These are phyloP conservation scores for Candida tropicalis DNA, from an alignment of 1,139 yeast genomes.

Conservation along the genomic window DNA sequence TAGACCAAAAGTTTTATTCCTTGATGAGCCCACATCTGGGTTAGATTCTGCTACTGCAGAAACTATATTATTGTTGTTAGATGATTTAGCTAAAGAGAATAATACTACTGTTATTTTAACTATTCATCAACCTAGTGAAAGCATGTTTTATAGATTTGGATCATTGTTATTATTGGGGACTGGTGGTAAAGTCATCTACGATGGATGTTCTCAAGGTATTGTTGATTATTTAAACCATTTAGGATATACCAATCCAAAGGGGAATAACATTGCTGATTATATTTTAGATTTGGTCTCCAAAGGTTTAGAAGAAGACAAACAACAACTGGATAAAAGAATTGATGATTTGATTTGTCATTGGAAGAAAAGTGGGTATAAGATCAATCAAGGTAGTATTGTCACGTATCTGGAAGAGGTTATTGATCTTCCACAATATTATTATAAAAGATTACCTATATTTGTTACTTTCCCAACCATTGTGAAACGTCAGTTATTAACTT, in stretches of 20 bases:
- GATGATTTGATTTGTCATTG: conserved; percentile 40
- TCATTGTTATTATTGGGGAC: conserved; percentile 66
- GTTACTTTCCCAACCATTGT: conserved; percentile 33
- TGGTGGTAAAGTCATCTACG: conserved; percentile 70
- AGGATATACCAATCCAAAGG: conserved; percentile 58
- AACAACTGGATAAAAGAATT: conserved; percentile 32
- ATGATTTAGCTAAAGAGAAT: conserved; percentile 53
- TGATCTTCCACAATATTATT: conserved; percentile 24
- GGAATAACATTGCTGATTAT: conserved; percentile 72
- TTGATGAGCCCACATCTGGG: conserved; percentile 92
- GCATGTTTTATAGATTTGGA: conserved; percentile 64
- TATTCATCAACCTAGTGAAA: conserved; percentile 82
- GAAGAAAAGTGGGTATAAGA: conserved; percentile 21
- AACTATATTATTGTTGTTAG: conserved; percentile 64
- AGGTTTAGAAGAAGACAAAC: conserved; percentile 35
- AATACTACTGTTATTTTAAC: conserved; percentile 78
- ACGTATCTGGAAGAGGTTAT: conserved; percentile 14
- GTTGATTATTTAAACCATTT: conserved; percentile 43
- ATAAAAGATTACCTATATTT: conserved; percentile 25
- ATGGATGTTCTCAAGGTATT: conserved; percentile 45
- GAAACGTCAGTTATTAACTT: conserved; percentile 44
- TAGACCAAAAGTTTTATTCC: conserved; percentile 67
- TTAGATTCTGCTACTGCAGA: conserved; percentile 77
- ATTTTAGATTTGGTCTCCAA: conserved; percentile 70
- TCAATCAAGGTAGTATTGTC: conserved; percentile 9